A percentile compares a stretch with the other conserved stretches of the same genome.
Conservation (phyloP, 805 yeast genomes). For the Nakazawaea anatomiae region DNA sequence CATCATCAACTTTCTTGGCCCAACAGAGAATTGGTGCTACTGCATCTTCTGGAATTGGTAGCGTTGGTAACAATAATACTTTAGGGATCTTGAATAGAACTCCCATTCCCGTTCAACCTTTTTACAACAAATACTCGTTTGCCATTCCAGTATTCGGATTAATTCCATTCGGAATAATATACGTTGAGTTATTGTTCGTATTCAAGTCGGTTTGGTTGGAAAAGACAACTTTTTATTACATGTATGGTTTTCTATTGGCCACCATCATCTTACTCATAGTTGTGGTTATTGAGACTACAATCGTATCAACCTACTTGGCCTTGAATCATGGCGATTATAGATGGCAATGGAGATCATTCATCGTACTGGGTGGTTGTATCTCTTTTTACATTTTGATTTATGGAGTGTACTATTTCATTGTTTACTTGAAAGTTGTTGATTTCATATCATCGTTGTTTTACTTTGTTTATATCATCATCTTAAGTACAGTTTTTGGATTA, state of each 20-base stretch:
- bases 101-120: constrained; percentile 30
- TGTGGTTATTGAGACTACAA: constrained; percentile 64
- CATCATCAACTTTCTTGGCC: constrained; percentile 3
- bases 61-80: background rate
- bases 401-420: constrained; percentile 59
- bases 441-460: constrained; percentile 63
- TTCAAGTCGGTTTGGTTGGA: constrained; percentile 78
- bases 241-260: constrained; percentile 70
- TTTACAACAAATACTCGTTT: constrained; percentile 24
- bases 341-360: constrained; percentile 85
- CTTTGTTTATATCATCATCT: constrained; percentile 64
- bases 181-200: constrained; percentile 68
- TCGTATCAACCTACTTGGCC: constrained; percentile 61
- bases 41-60: no score
- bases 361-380: constrained; percentile 60
- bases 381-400: constrained; percentile 67
- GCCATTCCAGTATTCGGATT: constrained; percentile 53
- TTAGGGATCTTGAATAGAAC: constrained; percentile 9
- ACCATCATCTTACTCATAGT: constrained; percentile 54
- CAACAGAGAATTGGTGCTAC: background rate
- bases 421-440: constrained; percentile 55
- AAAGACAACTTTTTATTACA: constrained; percentile 70
- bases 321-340: constrained; percentile 41
- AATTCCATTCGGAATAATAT: constrained; percentile 75
- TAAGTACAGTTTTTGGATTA: constrained; percentile 56